Base-by-base conservation (phyloP, 1,284 basidiomycete species). In the Coniferiporia sulphurascens region DNA sequence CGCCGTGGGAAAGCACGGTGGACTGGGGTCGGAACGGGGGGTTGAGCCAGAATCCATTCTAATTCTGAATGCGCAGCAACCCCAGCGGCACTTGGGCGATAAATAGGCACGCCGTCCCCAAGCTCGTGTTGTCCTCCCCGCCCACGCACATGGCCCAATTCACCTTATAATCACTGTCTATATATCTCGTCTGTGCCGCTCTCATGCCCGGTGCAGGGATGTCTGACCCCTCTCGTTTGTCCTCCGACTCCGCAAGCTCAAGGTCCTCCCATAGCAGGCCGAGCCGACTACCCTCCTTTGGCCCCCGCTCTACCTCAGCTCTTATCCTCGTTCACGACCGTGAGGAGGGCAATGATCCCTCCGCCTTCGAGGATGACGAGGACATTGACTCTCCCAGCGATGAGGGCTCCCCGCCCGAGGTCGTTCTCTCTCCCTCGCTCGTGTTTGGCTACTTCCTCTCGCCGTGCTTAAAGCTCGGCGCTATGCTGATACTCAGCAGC, bases 391-490 rank as follows among this genome's bases (percentile, higher is more conserved):
- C 35, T 27, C 27, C 27, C 22, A 17, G 22, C 13, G 44, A 35
- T 10, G n/a, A 38, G 5, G 34, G n/a, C 17, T 41, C 48, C 13
- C 15, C 27, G 10, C 45, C 54, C 10, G 46, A 57, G 17, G 35
- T 52, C 35, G 46, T 82, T 3, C 78, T 89, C 52, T 69, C 79
- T 17, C 78, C 84, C 3, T 72, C 77, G n/a, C 67, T 78, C 49
- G 79, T 87, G 50, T 84, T 89, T 66, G 74, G 89, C 8, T 86
- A 88, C 70, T 82, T 90, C 59, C 73, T 88, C 55, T 74, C 82
- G 2, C 86, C 87, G 3, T 84, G 80, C 67, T 77, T 89, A 64
- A 86, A 83, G 66, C 77, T 90, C 36, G 87, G 88, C 15, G 85
- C 86, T 32, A 75, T 89, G 61, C 73, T 84, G 52, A 66, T 86